Conservation (phyloP, 2,329 filamentous ascomycete genomes). For the Aspergillus glaucus region DNA sequence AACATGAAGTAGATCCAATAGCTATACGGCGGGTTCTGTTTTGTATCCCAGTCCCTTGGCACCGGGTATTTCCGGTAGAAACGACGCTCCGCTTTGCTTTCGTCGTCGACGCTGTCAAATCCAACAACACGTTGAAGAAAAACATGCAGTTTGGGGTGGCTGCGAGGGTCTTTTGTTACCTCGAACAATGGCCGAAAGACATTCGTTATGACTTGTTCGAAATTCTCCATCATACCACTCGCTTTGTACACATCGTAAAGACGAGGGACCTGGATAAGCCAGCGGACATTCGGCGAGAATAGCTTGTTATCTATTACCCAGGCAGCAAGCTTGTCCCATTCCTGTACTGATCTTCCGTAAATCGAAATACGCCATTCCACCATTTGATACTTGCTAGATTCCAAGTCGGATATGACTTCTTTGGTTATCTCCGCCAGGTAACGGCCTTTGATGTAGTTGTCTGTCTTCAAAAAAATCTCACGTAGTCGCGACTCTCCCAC, state of each 20-base stretch:
- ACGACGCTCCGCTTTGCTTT: constrained; percentile 90
- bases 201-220: constrained; percentile 84
- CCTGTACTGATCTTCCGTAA: constrained; percentile 83
- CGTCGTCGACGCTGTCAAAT: constrained; percentile 95
- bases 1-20: constrained; percentile 99
- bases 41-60: constrained; percentile 79
- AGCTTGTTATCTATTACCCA: constrained; percentile 99
- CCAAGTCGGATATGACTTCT: constrained; percentile 92
- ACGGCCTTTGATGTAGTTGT: constrained; percentile 93
- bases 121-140: constrained; percentile 94
- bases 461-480: constrained; percentile 98
- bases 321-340: constrained; percentile 95
- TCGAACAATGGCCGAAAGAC: constrained; percentile 92
- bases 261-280: constrained; percentile 91
- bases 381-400: constrained; percentile 99
- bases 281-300: constrained; percentile 94
- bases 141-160: constrained; percentile 86
- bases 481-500: constrained; percentile 89
- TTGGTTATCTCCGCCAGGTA: constrained; percentile 97
- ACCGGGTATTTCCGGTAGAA: constrained; percentile 95
- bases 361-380: constrained; percentile 98
- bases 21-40: constrained; percentile 94
- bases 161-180: constrained; percentile 78
- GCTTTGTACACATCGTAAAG: constrained; percentile 95
- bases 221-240: constrained; percentile 77